Base-by-base conservation (phyloP, 1,284 basidiomycete genomes). In the Microstroma glucosiphilum region DNA sequence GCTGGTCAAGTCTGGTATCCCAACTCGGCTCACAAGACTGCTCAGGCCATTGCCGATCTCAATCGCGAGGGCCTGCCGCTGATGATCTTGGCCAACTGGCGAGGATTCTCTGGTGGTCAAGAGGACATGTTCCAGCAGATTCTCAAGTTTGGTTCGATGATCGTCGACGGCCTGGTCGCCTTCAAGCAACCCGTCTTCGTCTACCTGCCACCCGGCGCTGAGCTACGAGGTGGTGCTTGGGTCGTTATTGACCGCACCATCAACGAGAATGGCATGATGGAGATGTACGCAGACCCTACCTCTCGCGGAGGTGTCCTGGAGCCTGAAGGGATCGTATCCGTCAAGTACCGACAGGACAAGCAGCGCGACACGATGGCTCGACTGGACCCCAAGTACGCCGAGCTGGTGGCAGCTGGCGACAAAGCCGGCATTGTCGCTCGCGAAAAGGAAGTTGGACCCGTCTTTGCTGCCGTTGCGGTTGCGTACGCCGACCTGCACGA, bases 1-100 rank as follows among this genome's bases (percentile, higher is more conserved):
- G 96, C 96, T 41, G 96, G 96, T 75, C 96, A 98, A 80, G 96
- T 86, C 59, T 99, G 96, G 96, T 98, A 97, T 82, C 96, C 96
- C 57, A 98, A 99, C 82, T 94, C 91, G 30, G 93, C 96, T n/a
- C 94, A 96, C 84, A 99, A 99, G 86, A 99, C 96, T 25, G 96
- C 94, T 9, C 96, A 97, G 77, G 93, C 96, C 17, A 98, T 98
- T 82, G 91, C 93, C 81, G 96, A 99, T 83, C 92, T 98, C 83
- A 90, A 94, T 82, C 88, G 92, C 58, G 96, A 99, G 82, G 92
- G 91, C 48, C 84, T 99, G 23, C 96, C 96, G 3, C 85, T 99
- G 66, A 91, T 98, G 81, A 94, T 99, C 81, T 96, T 99, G 75
- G 96, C 96, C 67, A 99, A 99, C 84, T 98, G 96, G 93, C 91